Conservation (phyloP, 148 eudicot genomes). For the Polygonum aviculare region DNA sequence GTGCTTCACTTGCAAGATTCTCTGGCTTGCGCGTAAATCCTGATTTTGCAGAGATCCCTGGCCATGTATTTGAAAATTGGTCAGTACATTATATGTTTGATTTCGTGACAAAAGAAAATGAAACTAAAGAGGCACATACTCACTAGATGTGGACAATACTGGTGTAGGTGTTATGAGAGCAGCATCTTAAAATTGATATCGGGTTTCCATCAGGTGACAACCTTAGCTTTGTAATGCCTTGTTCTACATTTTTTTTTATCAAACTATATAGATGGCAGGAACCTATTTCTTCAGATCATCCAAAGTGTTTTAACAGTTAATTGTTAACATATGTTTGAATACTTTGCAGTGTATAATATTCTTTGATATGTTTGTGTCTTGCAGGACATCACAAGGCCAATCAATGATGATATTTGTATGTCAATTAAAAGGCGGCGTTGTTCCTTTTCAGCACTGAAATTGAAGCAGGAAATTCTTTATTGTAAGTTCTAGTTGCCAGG, state of each 20-base stretch:
- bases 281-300: neutral
- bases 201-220: slow-evolving; percentile 83
- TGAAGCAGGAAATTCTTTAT: slow-evolving; percentile 93
- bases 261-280: neutral
- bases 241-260: neutral
- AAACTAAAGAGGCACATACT: neutral
- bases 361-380: slow-evolving; percentile 2
- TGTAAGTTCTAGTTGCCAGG: slow-evolving; percentile 40
- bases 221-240: neutral
- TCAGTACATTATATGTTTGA: slow-evolving; percentile 14
- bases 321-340: neutral
- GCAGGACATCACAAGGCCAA: slow-evolving; percentile 90
- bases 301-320: neutral
- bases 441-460: slow-evolving; percentile 78
- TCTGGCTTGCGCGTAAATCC: slow-evolving; percentile 92
- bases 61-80: slow-evolving; percentile 85
- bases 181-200: slow-evolving; percentile 64
- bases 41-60: slow-evolving; percentile 96
- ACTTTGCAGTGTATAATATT: neutral
- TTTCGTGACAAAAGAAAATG: neutral
- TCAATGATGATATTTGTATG: slow-evolving; percentile 58
- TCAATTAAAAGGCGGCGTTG: slow-evolving; percentile 68
- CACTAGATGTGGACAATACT: slow-evolving; percentile 1
- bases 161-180: slow-evolving; percentile 81
- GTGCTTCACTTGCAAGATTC: slow-evolving; percentile 73